A percentile compares a stretch with the other conserved stretches of the same genome.
These are phyloP conservation scores for Colletotrichum truncatum DNA, from an alignment of 2,329 filamentous ascomycete species.

Conservation along the genomic window DNA sequence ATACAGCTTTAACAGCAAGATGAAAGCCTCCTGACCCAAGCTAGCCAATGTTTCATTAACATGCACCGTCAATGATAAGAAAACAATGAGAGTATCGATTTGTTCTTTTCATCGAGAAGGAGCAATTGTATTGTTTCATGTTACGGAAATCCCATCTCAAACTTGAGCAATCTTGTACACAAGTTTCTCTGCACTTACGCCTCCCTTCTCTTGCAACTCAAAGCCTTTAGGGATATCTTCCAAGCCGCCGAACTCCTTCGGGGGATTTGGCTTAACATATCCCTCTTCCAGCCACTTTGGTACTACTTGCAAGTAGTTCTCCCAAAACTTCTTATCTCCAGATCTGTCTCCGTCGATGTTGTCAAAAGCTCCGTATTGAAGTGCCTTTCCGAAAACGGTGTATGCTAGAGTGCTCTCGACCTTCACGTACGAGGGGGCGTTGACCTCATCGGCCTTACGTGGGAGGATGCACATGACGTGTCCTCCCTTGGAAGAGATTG, in stretches of 20 bases:
- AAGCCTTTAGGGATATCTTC: constrained; percentile 25
- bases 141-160: not conserved
- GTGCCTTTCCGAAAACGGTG: constrained; percentile 14
- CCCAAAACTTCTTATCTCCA: constrained; percentile 25
- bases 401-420: constrained; percentile 27
- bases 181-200: constrained; percentile 22
- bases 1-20: no score
- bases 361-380: constrained; percentile 8
- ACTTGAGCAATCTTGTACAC: constrained; percentile 17
- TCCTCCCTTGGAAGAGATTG: constrained; percentile 36
- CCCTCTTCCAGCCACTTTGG: constrained; percentile 21
- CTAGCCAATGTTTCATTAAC: no score
- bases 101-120: no score
- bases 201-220: constrained; percentile 16
- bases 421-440: constrained; percentile 18
- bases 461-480: constrained; percentile 39
- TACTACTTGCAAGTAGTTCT: constrained; percentile 11
- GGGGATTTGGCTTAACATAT: constrained; percentile 16
- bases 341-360: constrained; percentile 12
- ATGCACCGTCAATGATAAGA: no score
- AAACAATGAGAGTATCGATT: no score
- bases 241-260: constrained; percentile 16
- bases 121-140: not conserved
- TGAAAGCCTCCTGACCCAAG: no score
- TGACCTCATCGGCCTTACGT: constrained; percentile 23